Evolutionary conservation across 345 rosid genomes (phyloP), one percentile per base, ranked within the genome.

Genomic region (Nephelium lappaceum): DNA sequence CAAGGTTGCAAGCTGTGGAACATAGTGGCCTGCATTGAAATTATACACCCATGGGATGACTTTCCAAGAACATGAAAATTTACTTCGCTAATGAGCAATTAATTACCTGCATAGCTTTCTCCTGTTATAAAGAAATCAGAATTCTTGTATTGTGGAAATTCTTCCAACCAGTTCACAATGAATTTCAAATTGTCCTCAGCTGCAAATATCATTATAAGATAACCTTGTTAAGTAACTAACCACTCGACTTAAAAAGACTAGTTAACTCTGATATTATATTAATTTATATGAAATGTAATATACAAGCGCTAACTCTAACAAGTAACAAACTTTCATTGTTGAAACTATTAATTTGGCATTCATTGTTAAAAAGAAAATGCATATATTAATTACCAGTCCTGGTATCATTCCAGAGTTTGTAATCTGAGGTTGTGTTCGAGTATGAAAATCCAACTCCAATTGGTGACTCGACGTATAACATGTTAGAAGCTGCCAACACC

Each of bases 81-180:
- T 45, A 16, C 2, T 27, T 10, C 39, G 23, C 0, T 66, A 51
- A 45, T 6, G 8, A 49, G 0, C 24, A 5, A 6, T 1, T 5
- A 74, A 18, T 69, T 72, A 86, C 89, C 87, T 25, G 86, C 88
- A 70, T 82, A 83, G 77, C 88, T 87, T 67, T 87, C 88, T 53
- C 85, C 88, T n/a, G 79, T 66, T 57, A 83, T 66, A 63, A 76
- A 85, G 53, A 87, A 74, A 10, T 82, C 75, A 67, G 80, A 81
- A 1, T 82, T 42, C 31, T 66, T 78, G 51, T 61, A 76, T 65
- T 47, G 70, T 5, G 88, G 88, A 73, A 87, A 83, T 75, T 83
- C 85, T 41, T 85, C 85, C 3, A 77, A 38, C 85, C 86, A 80
- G 31, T 80, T 83, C 43, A 83, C 18, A 43, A 83, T 67, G 73